Evolutionary conservation across 768 basidiomycete genomes (phyloP), one percentile per base, ranked within the genome.

Genomic region (Lactifluus piperatus): DNA sequence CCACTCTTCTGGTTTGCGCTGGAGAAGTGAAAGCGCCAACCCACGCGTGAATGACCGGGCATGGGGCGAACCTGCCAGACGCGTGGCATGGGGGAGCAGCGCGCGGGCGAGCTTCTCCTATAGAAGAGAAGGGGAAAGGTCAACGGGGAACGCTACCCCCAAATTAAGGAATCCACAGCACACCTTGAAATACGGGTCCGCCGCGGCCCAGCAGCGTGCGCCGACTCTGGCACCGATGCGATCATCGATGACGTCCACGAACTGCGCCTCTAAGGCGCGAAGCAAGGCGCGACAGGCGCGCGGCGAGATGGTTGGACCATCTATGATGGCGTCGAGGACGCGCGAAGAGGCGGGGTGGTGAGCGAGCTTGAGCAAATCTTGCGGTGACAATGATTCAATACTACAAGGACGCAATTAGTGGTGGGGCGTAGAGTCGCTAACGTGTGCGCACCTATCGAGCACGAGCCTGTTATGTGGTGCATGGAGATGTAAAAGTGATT

Each of bases 121-220:
- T 22, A 29, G 43, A 30, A 13, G 34, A 9, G 54, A n/a, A n/a
- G n/a, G n/a, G 9, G 9, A 37, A 8, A 44, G 18, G 16, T 41
- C 32, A 44, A 30, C 13, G 24, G 37, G 2, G 13, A 29, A 9
- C 29, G n/a, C 10, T n/a, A 4, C 4, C 20, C 11, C 24, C 2
- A 20, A 20, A 2, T 5, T 37, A 20, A 34, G 13, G 20, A 27
- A 41, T 32, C 10, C 20, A 3, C 5, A 20, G 68, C 77, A 24
- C 61, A 94, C 93, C 76, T 88, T 94, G 64, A 97, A 79, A 72
- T 89, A 97, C 1, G 91, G 86, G 72, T 99, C 97, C n/a, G 89
- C 85, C 62, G 81, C 83, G 1, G 79, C 82, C 92, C 93, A 98
- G 64, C 88, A 90, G n/a, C 87, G 83, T 67, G 94, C 95, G 5